Evolutionary conservation across 1,284 basidiomycete species (phyloP).

Genomic region (Rhodotorula sp.): DNA sequence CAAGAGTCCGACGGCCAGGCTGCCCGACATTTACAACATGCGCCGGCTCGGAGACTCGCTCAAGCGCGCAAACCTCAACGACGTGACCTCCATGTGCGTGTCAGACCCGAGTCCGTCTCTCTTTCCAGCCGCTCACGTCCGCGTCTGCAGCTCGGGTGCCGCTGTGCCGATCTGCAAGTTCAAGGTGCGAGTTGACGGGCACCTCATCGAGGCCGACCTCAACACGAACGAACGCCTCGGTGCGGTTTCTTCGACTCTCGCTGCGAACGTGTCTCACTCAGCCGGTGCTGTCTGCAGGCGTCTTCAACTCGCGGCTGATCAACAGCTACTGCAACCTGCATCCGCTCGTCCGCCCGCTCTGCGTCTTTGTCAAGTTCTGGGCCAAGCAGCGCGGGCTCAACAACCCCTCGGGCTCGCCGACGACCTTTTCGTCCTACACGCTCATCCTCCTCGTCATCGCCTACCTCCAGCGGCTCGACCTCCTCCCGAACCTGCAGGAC

Average conservation of each 20-base stretch:
- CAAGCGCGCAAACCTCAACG: conserved; percentile 17
- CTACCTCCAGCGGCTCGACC: conserved; percentile 46
- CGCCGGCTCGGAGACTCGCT: conserved; percentile 23
- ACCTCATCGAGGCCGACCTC: conserved; percentile 43
- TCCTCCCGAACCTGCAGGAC: conserved; percentile 51
- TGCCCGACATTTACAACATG: conserved; percentile 42
- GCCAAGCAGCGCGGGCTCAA: conserved; percentile 45
- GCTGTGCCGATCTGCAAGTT: conserved; percentile 45
- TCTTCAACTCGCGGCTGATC: conserved; percentile 42
- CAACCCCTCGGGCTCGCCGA: conserved; percentile 40
- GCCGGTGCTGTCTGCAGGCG: conserved; percentile 16
- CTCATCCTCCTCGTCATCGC: conserved; percentile 46
- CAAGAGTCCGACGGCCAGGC: background rate
- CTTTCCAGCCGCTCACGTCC: background rate
- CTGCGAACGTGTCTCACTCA: background rate
- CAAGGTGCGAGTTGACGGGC: conserved; percentile 37
- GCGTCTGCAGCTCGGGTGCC: conserved; percentile 22
- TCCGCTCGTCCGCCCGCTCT: conserved; percentile 41
- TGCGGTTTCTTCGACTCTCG: background rate
- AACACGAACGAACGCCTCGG: conserved; percentile 41
- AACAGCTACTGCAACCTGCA: conserved; percentile 43
- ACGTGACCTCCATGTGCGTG: conserved; percentile 29
- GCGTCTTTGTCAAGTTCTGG: conserved; percentile 47
- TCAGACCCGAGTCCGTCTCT: background rate
- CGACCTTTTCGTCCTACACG: conserved; percentile 45